Base-by-base conservation (phyloP, 768 basidiomycete species). In the Infundibulicybe gibba region DNA sequence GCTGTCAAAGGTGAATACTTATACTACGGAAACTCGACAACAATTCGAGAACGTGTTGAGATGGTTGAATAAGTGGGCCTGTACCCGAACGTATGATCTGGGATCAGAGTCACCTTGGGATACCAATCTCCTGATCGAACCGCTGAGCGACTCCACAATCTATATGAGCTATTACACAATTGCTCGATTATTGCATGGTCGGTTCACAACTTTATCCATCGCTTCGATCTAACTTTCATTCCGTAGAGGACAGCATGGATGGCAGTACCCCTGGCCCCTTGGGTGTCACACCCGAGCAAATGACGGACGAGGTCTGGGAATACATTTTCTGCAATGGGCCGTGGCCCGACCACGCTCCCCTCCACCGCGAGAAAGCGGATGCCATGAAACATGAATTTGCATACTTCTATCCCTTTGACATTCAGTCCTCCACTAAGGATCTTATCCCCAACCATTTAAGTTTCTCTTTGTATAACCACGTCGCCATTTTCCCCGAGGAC, bases 141-240 rank as follows among this genome's bases (percentile, higher is more conserved):
- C 90, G 54, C 67, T 98, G 62, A 94, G 90, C 54, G 97, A 99
- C 67, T 97, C 95, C 6, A 98, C 95, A 8, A 86, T 98, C 62
- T 99, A 99, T 71, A 97, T 97, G 94, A 79, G 86, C 35, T 99
- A 98, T 70, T 98, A 98, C 69, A 97, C 97, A 5, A 81, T 99
- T 39, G 78, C 93, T 5, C 87, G 97, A 64, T 69, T 94, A 30
- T 72, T 99, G 49, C 97, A 99, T 53, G 83, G 94, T 90, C 56
- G n/a, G 83, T 58, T 19, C n/a, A 17, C 21, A 2, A 30, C 30
- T 31, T 17, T 16, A 37, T 32, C 44, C 15, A 31, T 8, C 2
- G 13, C 30, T 30, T 2, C 33, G 35, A 16, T 43, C 32, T 47
- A 19, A 47, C 48, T 45, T 42, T 17, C 20, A 6, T 25, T 17